These are phyloP conservation scores for Scenedesmus sp. DNA, from an alignment of 163 green algal species.

Conservation along the genomic window DNA sequence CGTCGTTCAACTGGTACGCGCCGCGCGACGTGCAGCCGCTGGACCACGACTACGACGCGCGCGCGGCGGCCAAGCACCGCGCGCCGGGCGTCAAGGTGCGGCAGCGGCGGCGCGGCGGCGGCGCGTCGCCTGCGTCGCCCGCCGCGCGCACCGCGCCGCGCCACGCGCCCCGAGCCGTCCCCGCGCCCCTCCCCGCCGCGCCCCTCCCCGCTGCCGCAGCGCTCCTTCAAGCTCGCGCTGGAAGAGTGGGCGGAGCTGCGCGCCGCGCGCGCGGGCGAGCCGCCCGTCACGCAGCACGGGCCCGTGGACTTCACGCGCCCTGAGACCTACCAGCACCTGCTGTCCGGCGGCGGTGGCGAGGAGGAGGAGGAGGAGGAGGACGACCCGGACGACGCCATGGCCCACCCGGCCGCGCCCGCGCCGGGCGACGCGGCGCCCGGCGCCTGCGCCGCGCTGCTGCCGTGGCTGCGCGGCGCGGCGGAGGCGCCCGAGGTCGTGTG, in stretches of 20 bases:
- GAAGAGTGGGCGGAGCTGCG: constrained; percentile 23
- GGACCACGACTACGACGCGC: neutral
- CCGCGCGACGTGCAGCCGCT: constrained; percentile 17
- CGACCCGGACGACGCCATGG: neutral
- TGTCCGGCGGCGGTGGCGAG: neutral
- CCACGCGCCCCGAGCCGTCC: too few relatives aligned
- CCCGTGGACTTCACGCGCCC: constrained; percentile 35
- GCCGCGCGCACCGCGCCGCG: too few relatives aligned
- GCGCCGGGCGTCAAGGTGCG: constrained; percentile 18
- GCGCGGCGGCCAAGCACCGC: constrained; percentile 18
- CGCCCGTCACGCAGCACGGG: constrained; percentile 4
- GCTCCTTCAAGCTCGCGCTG: constrained; percentile 21
- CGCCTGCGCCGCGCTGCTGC: neutral
- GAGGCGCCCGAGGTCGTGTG: constrained; percentile 1
- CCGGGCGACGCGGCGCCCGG: neutral
- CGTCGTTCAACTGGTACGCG: constrained; percentile 30
- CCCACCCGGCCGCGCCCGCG: neutral
- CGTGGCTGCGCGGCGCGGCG: constrained; percentile 4
- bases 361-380: neutral
- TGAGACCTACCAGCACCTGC: constrained; percentile 30
- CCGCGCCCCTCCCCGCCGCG: too few relatives aligned
- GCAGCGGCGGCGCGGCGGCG: neutral
- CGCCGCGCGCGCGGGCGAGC: neutral
- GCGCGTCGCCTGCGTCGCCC: too few relatives aligned
- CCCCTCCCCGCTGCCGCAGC: too few relatives aligned